phyloP scores from a whole-genome alignment of 306 rosid genomes.

The Erythrophleum fordii region DNA sequence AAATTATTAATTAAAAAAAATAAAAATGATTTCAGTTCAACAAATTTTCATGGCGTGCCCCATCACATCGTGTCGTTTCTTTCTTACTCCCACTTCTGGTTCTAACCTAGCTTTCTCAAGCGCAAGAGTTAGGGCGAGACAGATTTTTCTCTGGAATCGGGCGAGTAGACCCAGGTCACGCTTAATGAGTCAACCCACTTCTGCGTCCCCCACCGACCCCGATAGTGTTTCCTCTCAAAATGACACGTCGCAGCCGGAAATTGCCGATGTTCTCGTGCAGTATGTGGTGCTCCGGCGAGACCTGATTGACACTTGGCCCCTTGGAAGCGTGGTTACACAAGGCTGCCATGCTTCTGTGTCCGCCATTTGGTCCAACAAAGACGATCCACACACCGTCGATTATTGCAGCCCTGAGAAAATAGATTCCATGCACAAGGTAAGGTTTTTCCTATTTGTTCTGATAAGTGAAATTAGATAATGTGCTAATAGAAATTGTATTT shows the following conservation, averaged over 20 bases:
- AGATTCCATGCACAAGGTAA: constrained; percentile 76
- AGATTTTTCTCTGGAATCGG: constrained; percentile 15
- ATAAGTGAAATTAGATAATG: background rate
- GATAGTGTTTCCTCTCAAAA: constrained; percentile 5
- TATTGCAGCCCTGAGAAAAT: constrained; percentile 60
- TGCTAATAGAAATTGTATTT: background rate
- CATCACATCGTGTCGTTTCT: constrained; percentile 44
- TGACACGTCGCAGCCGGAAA: constrained; percentile 38
- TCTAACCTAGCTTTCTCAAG: constrained; percentile 6
- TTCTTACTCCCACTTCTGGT: constrained; percentile 26
- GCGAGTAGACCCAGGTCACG: constrained; percentile 41
- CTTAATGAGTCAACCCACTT: constrained; percentile 72
- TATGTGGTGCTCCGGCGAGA: constrained; percentile 82
- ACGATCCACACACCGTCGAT: constrained; percentile 53
- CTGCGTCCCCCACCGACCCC: constrained; percentile 25
- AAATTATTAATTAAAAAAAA: background rate
- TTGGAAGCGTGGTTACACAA: constrained; percentile 70
- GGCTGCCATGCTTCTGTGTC: constrained; percentile 77
- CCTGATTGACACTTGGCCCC: constrained; percentile 74
- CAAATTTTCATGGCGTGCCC: background rate
- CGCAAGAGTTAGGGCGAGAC: constrained; percentile 28
- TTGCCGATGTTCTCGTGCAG: constrained; percentile 58
- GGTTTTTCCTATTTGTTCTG: background rate
- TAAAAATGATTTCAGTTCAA: background rate
- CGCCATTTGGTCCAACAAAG: constrained; percentile 65